Base-by-base conservation (phyloP, 164 flowering plant species). In the Vitis cinerea region DNA sequence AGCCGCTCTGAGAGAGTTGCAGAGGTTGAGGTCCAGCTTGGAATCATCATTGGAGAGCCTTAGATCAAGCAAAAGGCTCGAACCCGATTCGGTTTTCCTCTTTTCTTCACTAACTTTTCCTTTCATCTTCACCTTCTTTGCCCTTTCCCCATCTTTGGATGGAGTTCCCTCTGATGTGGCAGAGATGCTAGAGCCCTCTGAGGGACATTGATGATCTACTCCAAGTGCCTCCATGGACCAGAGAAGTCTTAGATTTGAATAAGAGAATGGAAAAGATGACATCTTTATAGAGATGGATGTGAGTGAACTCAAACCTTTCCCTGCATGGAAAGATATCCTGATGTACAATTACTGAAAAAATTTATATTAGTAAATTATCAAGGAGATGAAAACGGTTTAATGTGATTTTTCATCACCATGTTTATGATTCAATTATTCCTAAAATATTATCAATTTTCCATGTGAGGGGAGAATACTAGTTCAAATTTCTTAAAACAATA, bases 101-200 rank as follows among this genome's bases (percentile, higher is more conserved):
- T 23, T 2, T 23, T 23, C 27, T 23, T 23, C 27, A 23, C 27
- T 23, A 7, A 51, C 27, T 19, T 60, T 52, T n/a, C 50, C 61
- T 15, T 67, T 63, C 63, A 72, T 52, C 44, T 66, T 61, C 65
- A 66, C 10, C 55, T 1, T 14, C 59, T 31, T 62, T 23, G 27
- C 27, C 59, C 31, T 52, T 14, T 52, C 50, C 11, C 47, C 72
- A n/a, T 16, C 71, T 12, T 37, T 17, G 44, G 2, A 3, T 6
- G 19, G 11, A 37, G 58, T 10, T 51, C 29, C 59, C 12, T 53
- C 71, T 1, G 67, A 67, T 8, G 76, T 30, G 2, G 76, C 67
- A 1, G 76, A 73, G 66, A 73, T 67, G 63, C 68, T 67, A 15
- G 76, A 73, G n/a, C 68, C 63, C 37, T 73, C 76, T 15, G 76